phyloP scores from a whole-genome alignment of 73 alveolate genomes.

The Tetrahymena borealis region DNA sequence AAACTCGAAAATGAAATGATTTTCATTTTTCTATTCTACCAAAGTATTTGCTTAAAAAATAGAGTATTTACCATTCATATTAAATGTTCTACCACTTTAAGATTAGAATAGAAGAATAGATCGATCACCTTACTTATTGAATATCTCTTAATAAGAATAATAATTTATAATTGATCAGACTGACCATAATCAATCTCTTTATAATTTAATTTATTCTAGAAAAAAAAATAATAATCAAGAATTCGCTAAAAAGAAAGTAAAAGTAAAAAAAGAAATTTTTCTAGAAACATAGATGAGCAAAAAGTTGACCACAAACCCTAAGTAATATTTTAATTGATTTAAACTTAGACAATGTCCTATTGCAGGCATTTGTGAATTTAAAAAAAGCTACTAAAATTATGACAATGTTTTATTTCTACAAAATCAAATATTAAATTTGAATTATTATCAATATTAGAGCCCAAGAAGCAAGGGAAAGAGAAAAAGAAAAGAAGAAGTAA shows the following conservation, averaged over 20 bases:
- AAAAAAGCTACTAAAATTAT: too few relatives aligned
- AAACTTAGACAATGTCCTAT: neutral
- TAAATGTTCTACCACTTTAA: neutral
- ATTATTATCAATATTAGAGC: neutral
- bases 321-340: neutral
- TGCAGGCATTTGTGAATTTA: too few relatives aligned
- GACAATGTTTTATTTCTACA: too few relatives aligned
- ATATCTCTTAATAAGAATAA: neutral
- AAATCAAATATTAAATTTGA: too few relatives aligned
- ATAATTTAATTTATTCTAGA: neutral
- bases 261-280: neutral
- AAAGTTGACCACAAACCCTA: neutral
- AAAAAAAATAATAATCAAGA: neutral
- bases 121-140: neutral
- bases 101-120: neutral
- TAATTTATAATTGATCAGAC: neutral
- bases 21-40: too few relatives aligned
- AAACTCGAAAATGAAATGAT: too few relatives aligned
- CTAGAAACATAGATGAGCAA: neutral
- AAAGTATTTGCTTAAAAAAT: neutral
- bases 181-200: neutral
- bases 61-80: neutral
- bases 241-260: neutral
- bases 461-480: neutral
- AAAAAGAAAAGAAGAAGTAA: neutral